Evolutionary conservation across 2,329 filamentous ascomycete genomes (phyloP).

Genomic region (Cercospora nicotianae): DNA sequence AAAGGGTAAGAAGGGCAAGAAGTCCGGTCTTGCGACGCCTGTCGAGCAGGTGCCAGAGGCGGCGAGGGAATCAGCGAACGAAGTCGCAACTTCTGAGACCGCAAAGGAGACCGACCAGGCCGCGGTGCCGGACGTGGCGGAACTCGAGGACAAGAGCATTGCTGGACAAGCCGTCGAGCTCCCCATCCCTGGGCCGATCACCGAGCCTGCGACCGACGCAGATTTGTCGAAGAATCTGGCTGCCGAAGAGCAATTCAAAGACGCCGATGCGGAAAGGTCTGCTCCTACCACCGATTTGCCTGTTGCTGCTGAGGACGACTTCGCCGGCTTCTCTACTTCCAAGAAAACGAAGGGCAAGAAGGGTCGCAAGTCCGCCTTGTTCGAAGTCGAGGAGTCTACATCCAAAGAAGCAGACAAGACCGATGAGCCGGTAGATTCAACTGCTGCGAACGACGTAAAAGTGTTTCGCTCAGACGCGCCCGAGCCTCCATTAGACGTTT

Average conservation of each 20-base stretch:
- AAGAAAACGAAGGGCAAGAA: conserved; percentile 28
- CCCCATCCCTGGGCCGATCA: neutral
- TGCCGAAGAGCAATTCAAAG: neutral
- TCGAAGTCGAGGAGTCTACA: neutral
- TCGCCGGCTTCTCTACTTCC: neutral
- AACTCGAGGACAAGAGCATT: neutral
- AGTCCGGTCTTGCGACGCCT: conserved; percentile 25
- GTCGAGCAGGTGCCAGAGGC: conserved; percentile 30
- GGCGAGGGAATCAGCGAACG: neutral
- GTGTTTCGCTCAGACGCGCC: neutral
- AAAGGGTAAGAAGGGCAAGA: conserved; percentile 47
- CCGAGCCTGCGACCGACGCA: neutral
- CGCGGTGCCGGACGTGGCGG: neutral
- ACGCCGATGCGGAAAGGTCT: neutral
- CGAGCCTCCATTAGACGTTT: neutral
- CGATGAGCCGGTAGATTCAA: neutral
- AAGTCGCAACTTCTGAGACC: neutral
- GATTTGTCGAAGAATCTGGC: neutral
- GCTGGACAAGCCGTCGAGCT: neutral
- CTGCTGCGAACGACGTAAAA: neutral
- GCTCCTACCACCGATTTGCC: neutral
- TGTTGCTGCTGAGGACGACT: neutral
- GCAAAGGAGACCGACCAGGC: neutral
- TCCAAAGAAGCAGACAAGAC: neutral
- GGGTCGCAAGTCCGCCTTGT: neutral